Evolutionary conservation across 2,329 filamentous ascomycete genomes (phyloP).

Genomic region (Corynespora cassiicola): DNA sequence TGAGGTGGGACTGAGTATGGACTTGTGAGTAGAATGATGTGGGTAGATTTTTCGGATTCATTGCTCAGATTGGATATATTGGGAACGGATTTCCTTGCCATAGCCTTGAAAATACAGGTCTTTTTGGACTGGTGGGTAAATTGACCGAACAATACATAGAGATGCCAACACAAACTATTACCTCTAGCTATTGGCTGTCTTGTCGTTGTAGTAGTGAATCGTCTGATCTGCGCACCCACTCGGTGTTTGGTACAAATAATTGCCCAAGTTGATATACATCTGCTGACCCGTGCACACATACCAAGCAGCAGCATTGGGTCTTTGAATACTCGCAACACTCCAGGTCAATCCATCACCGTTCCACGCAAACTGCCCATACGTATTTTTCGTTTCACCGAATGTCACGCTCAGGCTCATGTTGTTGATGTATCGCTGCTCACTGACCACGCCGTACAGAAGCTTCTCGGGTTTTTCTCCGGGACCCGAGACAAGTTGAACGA

Average conservation of each 20-base stretch:
- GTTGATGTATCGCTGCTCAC: conserved; percentile 33
- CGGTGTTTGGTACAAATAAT: conserved; percentile 65
- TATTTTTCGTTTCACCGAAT: conserved; percentile 59
- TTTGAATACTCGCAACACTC: conserved; percentile 54
- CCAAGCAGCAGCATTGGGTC: conserved; percentile 66
- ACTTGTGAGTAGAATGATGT: too few relatives aligned
- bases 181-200: conserved; percentile 35
- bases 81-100: too few relatives aligned
- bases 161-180: not conserved
- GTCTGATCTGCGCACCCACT: conserved; percentile 66
- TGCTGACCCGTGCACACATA: conserved; percentile 61
- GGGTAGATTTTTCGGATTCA: too few relatives aligned
- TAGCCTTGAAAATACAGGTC: too few relatives aligned
- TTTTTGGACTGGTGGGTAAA: too few relatives aligned
- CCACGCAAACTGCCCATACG: conserved; percentile 64
- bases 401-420: conserved; percentile 55
- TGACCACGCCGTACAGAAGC: conserved; percentile 40
- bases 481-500: conserved; percentile 60
- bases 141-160: too few relatives aligned
- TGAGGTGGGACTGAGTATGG: conserved; percentile 8
- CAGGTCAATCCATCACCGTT: conserved; percentile 66
- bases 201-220: conserved; percentile 48
- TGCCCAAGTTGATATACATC: conserved; percentile 66
- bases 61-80: too few relatives aligned
- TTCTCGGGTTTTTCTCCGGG: conserved; percentile 53